phyloP scores from a whole-genome alignment of 1,284 basidiomycete species.

The Ganoderma leucocontextum region DNA sequence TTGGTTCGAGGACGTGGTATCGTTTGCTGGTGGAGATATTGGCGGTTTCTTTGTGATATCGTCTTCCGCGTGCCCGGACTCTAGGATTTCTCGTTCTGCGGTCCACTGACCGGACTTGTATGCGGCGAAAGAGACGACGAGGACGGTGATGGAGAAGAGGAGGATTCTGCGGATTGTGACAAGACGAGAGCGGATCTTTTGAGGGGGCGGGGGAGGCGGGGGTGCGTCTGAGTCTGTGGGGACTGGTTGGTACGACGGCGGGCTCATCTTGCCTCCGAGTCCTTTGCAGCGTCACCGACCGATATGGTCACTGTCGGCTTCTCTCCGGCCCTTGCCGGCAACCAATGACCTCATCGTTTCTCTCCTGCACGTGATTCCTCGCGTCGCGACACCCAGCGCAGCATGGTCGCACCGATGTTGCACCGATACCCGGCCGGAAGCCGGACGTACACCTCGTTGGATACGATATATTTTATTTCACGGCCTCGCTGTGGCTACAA shows the following conservation, averaged over 20 bases:
- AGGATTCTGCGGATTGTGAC: constrained; percentile 32
- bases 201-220: constrained; percentile 16
- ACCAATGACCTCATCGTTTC: constrained; percentile 28
- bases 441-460: background rate
- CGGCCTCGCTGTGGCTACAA: background rate
- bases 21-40: constrained; percentile 26
- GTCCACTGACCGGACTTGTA: constrained; percentile 58
- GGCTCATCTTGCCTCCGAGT: constrained; percentile 13
- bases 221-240: constrained; percentile 35
- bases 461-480: background rate
- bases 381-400: constrained; percentile 22
- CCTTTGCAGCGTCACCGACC: constrained; percentile 19
- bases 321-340: constrained; percentile 26
- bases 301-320: constrained; percentile 18
- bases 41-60: constrained; percentile 24
- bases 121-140: constrained; percentile 49
- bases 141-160: constrained; percentile 45
- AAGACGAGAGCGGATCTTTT: constrained; percentile 27
- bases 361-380: constrained; percentile 23
- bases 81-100: constrained; percentile 30
- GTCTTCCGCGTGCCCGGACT: constrained; percentile 28
- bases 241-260: constrained; percentile 41
- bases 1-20: constrained; percentile 18
- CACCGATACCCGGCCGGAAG: constrained; percentile 5
- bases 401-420: background rate